Base-by-base conservation (phyloP, 495 filamentous ascomycete genomes). In the Trichocladium uniseriatum region DNA sequence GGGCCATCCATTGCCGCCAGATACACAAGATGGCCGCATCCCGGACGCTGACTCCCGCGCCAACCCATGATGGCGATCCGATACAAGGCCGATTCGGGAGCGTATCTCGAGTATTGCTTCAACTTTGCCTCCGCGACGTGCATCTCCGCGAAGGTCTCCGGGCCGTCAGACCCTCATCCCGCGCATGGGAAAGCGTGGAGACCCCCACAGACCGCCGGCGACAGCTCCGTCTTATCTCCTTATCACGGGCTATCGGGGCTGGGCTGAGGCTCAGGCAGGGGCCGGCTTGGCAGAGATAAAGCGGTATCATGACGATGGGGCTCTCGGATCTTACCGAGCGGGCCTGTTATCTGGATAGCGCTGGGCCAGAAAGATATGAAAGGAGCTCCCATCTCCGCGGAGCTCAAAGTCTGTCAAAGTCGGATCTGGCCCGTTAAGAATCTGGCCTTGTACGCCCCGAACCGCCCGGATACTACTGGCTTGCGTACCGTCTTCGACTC, bases 261-360 rank as follows among this genome's bases (percentile, higher is more conserved):
- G n/a, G n/a, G n/a, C 38, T 49, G 47, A 41, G 45, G 45, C 45
- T 48, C 45, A 15, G 37, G 16, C 28, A 48, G 45, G 45, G 45
- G 28, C 45, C 37, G 45, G 13, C 47, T 49, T 49, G 47, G 47
- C 47, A 38, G 37, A 48, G 45, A 48, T 48, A 48, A 48, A 48
- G 37, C 2, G 6, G 6, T 8, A 14, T 14, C 1, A 15, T n/a
- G 0, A 15, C 18, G 5, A 11, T 24, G 9, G 6, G 16, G 45
- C 7, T 11, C 0, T 16, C 45, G 37, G 45, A 35, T 48, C 18
- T 18, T 48, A 2, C 45, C 45, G 45, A 20, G 8, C 15, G 21
- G 9, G 18, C 34, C 40, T 18, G 24, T 41, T 48, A 40, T 41
- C 45, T 40, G 29, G 42, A 8, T 9, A 18, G 5, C 1, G 27